Percentiles rank a stretch among this genome's conserved stretches.
These are phyloP conservation scores for Candida ortonii DNA, from an alignment of 805 yeast species.

Conservation along the genomic window DNA sequence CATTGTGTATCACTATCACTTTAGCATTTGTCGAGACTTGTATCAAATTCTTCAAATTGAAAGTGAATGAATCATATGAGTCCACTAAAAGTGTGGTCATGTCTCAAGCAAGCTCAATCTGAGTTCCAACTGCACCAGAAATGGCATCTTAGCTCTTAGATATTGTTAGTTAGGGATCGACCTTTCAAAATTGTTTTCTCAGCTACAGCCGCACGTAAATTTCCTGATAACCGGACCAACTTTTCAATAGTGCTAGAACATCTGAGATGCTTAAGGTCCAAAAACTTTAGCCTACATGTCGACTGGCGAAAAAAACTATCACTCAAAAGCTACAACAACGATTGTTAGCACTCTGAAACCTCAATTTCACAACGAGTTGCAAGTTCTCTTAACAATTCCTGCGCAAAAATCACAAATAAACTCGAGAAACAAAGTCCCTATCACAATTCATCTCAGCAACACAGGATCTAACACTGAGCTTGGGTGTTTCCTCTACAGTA, in stretches of 20 bases:
- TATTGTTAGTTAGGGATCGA: too few species aligned
- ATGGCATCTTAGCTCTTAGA: too few species aligned
- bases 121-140: too few species aligned
- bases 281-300: constrained; percentile 4
- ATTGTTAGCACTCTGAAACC: constrained; percentile 23
- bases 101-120: constrained; percentile 2
- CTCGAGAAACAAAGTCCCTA: constrained; percentile 29
- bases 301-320: constrained; percentile 2
- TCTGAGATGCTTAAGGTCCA: too few species aligned
- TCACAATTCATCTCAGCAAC: constrained; percentile 35
- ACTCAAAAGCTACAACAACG: constrained; percentile 20
- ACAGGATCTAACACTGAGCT: constrained; percentile 30
- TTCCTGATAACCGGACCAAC: too few species aligned
- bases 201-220: background rate
- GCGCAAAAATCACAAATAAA: constrained; percentile 17
- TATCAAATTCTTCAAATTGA: constrained; percentile 66
- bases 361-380: constrained; percentile 26
- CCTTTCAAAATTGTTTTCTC: background rate
- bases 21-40: constrained; percentile 46
- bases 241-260: too few species aligned
- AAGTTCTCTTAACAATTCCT: constrained; percentile 23
- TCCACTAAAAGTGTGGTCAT: constrained; percentile 72
- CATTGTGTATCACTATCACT: constrained; percentile 64
- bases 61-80: constrained; percentile 94
- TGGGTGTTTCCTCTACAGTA: constrained; percentile 46